Percentiles rank a stretch among this genome's conserved stretches.
Evolutionary conservation across 352 stramenopile species (phyloP).

Genomic region (Pythium grandisporangium): DNA sequence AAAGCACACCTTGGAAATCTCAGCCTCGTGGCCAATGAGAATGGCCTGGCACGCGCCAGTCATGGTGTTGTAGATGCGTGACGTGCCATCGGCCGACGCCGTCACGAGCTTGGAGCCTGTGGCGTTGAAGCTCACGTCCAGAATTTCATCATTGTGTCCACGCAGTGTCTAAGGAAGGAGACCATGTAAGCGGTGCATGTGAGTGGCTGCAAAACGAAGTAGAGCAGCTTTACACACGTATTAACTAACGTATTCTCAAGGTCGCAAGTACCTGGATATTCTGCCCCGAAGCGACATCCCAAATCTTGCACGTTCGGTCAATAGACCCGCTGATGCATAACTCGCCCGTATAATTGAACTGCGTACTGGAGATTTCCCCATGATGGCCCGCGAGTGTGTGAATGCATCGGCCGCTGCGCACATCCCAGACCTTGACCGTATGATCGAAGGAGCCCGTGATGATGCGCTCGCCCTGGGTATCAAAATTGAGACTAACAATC

Average conservation of each 20-base stretch:
- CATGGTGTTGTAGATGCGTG: slow-evolving; percentile 94
- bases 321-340: slow-evolving; percentile 92
- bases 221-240: too few relatives aligned
- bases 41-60: slow-evolving; percentile 93
- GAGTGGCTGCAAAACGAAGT: too few relatives aligned
- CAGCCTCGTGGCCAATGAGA: slow-evolving; percentile 91
- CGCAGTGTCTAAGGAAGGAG: slow-evolving; percentile 62
- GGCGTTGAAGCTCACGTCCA: slow-evolving; percentile 94
- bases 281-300: slow-evolving; percentile 85
- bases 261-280: slow-evolving; percentile 71
- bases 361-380: slow-evolving; percentile 92
- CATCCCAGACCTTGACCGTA: slow-evolving; percentile 90
- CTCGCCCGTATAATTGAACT: slow-evolving; percentile 93
- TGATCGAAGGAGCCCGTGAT: slow-evolving; percentile 95
- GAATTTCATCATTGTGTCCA: slow-evolving; percentile 94
- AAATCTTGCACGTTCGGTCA: slow-evolving; percentile 93
- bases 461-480: slow-evolving; percentile 88
- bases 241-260: too few relatives aligned
- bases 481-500: slow-evolving; percentile 93
- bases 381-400: slow-evolving; percentile 91
- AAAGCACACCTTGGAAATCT: slow-evolving; percentile 95
- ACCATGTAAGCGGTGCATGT: not conserved
- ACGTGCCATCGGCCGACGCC: slow-evolving; percentile 89
- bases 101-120: slow-evolving; percentile 93
- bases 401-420: slow-evolving; percentile 80